Percentiles rank a stretch among this genome's conserved stretches.
phyloP scores from a whole-genome alignment of 73 alveolate species.

The Symbiodinium pilosum region DNA sequence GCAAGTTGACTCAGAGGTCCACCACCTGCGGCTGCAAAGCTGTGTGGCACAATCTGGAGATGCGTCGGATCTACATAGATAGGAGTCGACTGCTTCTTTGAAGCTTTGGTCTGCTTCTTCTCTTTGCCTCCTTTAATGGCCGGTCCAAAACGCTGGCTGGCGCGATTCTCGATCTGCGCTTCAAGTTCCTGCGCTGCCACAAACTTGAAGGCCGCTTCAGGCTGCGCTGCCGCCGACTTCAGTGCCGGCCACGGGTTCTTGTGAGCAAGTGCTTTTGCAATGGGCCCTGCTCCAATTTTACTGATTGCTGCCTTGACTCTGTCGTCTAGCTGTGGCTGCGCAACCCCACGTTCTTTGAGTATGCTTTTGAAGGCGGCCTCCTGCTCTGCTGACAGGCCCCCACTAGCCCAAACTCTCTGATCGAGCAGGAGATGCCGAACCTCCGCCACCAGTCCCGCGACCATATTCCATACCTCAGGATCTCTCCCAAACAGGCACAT shows the following conservation, averaged over 20 bases:
- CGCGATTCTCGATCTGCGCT: background rate
- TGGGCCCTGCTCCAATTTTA: background rate
- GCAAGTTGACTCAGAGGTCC: background rate
- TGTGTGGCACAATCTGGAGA: background rate
- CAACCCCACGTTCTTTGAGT: background rate
- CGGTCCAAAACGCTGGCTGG: background rate
- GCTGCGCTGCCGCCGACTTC: background rate
- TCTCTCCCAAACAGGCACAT: background rate
- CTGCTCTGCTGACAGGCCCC: background rate
- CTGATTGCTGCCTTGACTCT: background rate
- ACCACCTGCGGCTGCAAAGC: background rate
- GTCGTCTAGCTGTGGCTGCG: background rate
- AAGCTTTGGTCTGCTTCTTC: background rate
- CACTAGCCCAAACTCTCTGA: background rate
- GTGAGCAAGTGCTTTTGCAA: background rate
- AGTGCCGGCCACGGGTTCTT: background rate
- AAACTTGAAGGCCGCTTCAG: background rate
- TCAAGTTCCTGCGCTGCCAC: background rate
- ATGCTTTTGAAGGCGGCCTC: background rate
- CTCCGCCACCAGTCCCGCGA: background rate
- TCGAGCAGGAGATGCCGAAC: background rate
- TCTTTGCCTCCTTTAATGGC: background rate
- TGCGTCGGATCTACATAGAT: background rate
- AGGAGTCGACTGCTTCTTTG: background rate
- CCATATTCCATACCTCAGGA: background rate